phyloP scores from a whole-genome alignment of 148 eudicot species.

The Nepenthes mirabilis region DNA sequence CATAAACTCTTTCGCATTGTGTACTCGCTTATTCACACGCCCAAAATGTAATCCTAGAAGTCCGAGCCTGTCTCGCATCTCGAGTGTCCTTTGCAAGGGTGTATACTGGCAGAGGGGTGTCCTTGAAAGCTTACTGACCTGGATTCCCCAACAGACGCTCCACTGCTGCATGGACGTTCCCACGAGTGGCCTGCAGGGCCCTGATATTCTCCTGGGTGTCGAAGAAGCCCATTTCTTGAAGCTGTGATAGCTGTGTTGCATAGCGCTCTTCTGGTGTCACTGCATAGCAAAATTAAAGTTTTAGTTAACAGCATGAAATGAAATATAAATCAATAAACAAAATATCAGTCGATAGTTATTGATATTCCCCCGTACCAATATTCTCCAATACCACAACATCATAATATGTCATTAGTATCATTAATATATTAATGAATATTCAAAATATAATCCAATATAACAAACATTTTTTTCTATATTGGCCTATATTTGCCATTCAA shows the following conservation, averaged over 20 bases:
- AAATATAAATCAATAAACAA: neutral
- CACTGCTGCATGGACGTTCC: slow-evolving; percentile 93
- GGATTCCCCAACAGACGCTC: slow-evolving; percentile 73
- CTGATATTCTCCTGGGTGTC: slow-evolving; percentile 81
- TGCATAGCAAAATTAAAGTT: slow-evolving; percentile 6
- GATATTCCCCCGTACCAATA: neutral
- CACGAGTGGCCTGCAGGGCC: slow-evolving; percentile 78
- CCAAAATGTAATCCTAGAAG: no score
- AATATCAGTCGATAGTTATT: neutral
- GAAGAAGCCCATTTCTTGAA: slow-evolving; percentile 96
- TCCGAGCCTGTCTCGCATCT: no score
- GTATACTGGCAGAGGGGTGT: neutral
- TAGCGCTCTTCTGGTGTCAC: slow-evolving; percentile 96
- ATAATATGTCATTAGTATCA: no score
- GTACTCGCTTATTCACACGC: no score
- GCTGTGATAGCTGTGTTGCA: slow-evolving; percentile 82
- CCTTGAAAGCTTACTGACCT: slow-evolving; percentile 34
- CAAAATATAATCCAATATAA: no score
- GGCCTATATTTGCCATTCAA: no score
- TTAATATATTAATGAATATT: no score
- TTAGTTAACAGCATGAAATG: neutral
- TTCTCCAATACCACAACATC: no score
- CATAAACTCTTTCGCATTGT: neutral
- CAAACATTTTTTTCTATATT: no score
- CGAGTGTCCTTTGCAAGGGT: neutral